Percentiles rank a stretch among this genome's conserved stretches.
Evolutionary conservation across 768 basidiomycete species (phyloP).

Genomic region (Tricholoma sp.): DNA sequence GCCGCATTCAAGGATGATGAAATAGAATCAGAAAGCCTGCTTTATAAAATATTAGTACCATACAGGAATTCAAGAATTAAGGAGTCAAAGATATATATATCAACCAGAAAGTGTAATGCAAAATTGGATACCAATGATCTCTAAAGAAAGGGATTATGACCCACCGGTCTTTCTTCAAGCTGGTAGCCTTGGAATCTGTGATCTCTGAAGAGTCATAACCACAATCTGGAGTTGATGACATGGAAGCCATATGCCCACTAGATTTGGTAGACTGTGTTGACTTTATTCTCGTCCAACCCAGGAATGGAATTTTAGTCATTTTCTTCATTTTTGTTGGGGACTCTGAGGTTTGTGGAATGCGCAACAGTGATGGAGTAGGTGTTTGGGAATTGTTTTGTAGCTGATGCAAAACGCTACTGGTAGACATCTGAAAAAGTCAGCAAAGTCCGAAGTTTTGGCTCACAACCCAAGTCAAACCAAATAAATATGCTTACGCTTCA

Average conservation of each 20-base stretch:
- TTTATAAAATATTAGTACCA: conserved; percentile 7
- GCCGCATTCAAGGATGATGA: conserved; percentile 12
- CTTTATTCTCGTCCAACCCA: conserved; percentile 46
- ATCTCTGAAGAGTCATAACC: conserved; percentile 30
- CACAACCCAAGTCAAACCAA: too few species aligned
- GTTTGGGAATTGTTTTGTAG: conserved; percentile 5
- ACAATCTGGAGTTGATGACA: conserved; percentile 15
- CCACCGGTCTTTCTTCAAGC: conserved; percentile 27
- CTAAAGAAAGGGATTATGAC: conserved; percentile 14
- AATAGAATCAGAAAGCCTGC: conserved; percentile 17
- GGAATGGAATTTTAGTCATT: conserved; percentile 50
- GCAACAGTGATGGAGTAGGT: not conserved
- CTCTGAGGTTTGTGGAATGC: conserved; percentile 8
- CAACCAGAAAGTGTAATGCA: not conserved
- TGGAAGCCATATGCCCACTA: conserved; percentile 16
- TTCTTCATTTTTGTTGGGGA: conserved; percentile 26
- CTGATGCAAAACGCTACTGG: conserved; percentile 15
- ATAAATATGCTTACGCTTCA: too few species aligned
- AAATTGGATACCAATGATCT: not conserved
- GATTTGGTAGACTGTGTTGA: conserved; percentile 35
- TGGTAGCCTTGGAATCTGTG: conserved; percentile 19
- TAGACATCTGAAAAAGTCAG: conserved; percentile 53
- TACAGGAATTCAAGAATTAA: not conserved
- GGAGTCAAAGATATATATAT: not conserved
- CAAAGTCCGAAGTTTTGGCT: conserved; percentile 54